Percentiles rank a stretch among this genome's conserved stretches.
phyloP scores from a whole-genome alignment of 768 basidiomycete genomes.

The Suillus placidus region DNA sequence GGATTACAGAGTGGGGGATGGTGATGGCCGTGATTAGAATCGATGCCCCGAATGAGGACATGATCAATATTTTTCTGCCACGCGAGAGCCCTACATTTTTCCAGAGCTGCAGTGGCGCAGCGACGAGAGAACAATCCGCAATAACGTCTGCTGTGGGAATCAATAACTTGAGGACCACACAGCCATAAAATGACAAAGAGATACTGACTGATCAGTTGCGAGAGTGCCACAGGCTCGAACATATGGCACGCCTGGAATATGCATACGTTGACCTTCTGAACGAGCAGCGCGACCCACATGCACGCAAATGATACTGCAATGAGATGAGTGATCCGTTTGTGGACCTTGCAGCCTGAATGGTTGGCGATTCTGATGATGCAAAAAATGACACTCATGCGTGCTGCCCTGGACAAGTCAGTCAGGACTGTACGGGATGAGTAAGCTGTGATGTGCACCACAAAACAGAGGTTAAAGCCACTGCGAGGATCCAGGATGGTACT shows the following conservation, averaged over 20 bases:
- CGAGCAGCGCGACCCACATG: conserved; percentile 12
- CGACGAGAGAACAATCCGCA: neutral
- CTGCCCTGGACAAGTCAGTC: conserved; percentile 17
- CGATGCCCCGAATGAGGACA: conserved; percentile 24
- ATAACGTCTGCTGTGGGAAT: neutral
- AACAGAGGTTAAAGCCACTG: conserved; percentile 21
- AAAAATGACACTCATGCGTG: conserved; percentile 28
- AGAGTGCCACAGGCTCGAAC: conserved; percentile 8
- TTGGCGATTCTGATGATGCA: conserved; percentile 26
- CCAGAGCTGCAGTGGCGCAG: conserved; percentile 16
- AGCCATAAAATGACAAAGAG: neutral
- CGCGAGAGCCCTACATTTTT: conserved; percentile 17
- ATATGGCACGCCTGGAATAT: conserved; percentile 14
- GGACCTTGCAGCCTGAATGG: conserved; percentile 16
- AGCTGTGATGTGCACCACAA: conserved; percentile 18
- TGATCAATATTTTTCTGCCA: conserved; percentile 22
- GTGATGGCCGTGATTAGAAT: conserved; percentile 25
- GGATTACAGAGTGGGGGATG: conserved; percentile 15
- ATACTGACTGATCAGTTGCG: conserved; percentile 26
- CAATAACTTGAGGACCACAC: neutral
- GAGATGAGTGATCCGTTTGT: conserved; percentile 9
- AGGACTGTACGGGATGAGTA: neutral
- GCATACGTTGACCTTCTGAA: conserved; percentile 19
- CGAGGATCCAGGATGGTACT: conserved; percentile 18
- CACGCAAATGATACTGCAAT: conserved; percentile 22